phyloP scores from a whole-genome alignment of 805 yeast species.

The Candida lessepsii region DNA sequence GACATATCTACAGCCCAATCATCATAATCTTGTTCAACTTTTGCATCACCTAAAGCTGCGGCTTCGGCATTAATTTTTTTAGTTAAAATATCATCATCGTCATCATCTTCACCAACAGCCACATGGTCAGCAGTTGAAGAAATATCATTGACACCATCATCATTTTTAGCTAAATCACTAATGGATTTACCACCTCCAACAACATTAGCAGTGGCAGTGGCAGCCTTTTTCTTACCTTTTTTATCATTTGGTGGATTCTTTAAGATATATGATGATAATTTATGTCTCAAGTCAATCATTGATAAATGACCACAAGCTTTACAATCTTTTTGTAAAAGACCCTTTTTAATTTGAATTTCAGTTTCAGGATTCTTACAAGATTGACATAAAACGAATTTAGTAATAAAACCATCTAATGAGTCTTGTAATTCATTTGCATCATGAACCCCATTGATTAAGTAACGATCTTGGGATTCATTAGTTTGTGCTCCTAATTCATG shows the following conservation, averaged over 20 bases:
- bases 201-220: slow-evolving; percentile 86
- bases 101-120: slow-evolving; percentile 44
- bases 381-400: slow-evolving; percentile 89
- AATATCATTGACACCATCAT: slow-evolving; percentile 24
- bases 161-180: slow-evolving; percentile 65
- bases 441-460: slow-evolving; percentile 91
- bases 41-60: slow-evolving; percentile 48
- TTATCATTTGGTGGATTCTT: slow-evolving; percentile 82
- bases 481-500: slow-evolving; percentile 98
- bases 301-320: slow-evolving; percentile 97
- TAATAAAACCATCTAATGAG: slow-evolving; percentile 88
- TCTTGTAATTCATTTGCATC: slow-evolving; percentile 90
- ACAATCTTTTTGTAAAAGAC: slow-evolving; percentile 82
- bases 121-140: slow-evolving; percentile 31
- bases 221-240: slow-evolving; percentile 61
- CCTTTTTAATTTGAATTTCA: slow-evolving; percentile 77
- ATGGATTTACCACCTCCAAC: slow-evolving; percentile 85
- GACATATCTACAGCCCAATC: slow-evolving; percentile 98
- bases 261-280: slow-evolving; percentile 79
- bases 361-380: slow-evolving; percentile 98
- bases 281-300: slow-evolving; percentile 79
- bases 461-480: slow-evolving; percentile 71
- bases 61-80: slow-evolving; percentile 84
- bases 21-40: slow-evolving; percentile 75
- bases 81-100: slow-evolving; percentile 73